Percentiles rank a stretch among this genome's conserved stretches.
These are phyloP conservation scores for Geotrichum citri-aurantii DNA, from an alignment of 1,139 yeast species.

Conservation along the genomic window DNA sequence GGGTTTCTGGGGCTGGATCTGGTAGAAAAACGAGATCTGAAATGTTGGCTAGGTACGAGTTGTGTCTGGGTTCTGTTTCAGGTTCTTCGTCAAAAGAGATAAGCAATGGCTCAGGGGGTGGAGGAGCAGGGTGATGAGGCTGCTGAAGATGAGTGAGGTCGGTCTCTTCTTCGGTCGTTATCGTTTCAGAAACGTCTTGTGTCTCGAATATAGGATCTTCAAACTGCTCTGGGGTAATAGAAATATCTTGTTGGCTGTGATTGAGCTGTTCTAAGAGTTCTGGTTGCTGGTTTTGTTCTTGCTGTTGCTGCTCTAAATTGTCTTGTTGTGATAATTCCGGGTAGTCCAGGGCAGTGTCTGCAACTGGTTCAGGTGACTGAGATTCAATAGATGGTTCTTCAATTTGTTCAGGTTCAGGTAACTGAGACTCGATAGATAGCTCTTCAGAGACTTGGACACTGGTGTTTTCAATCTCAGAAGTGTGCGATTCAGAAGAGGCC, in stretches of 20 bases:
- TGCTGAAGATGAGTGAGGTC: not conserved
- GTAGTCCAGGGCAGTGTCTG: not conserved
- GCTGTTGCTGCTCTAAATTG: not conserved
- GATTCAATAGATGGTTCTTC: not conserved
- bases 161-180: no score
- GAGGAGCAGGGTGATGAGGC: not conserved
- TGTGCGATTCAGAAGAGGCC: no score
- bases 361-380: not conserved
- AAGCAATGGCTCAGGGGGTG: not conserved
- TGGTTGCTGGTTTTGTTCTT: not conserved
- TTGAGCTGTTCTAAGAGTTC: not conserved
- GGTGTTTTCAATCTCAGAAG: not conserved
- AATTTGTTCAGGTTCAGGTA: not conserved
- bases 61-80: not conserved
- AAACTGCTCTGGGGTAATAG: not conserved
- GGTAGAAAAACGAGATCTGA: slow-evolving; percentile 1
- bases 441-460: not conserved
- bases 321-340: not conserved
- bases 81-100: slow-evolving; percentile 3
- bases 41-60: not conserved
- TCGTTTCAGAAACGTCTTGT: not conserved
- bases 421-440: not conserved
- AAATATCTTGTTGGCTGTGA: not conserved
- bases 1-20: not conserved
- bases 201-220: not conserved